Evolutionary conservation across 2,329 filamentous ascomycete species (phyloP).

Genomic region (Hymenoscyphus fraxineus): DNA sequence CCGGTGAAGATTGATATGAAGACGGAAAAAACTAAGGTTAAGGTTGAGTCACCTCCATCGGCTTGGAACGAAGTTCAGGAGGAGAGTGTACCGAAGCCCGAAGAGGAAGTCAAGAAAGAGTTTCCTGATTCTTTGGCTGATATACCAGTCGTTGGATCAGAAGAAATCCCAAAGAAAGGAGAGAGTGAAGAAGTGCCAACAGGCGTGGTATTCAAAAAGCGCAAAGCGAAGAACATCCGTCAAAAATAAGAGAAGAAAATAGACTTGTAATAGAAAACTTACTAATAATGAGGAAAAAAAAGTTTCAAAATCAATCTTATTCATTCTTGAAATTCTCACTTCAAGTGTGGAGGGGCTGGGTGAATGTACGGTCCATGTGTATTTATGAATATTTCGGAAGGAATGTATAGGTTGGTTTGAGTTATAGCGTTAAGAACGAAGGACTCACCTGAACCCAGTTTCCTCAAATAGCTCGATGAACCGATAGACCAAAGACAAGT

Average conservation of each 20-base stretch:
- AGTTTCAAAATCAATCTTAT: not conserved
- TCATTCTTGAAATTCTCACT: not conserved
- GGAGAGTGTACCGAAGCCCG: conserved; percentile 4
- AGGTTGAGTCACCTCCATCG: conserved; percentile 14
- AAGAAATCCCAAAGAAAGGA: conserved; percentile 32
- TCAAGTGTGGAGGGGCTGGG: not conserved
- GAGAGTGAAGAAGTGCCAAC: conserved; percentile 31
- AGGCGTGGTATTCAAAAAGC: conserved; percentile 73
- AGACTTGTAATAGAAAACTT: not conserved
- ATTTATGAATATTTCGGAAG: no score
- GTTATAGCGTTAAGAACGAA: no score
- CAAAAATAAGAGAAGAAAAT: conserved; percentile 44
- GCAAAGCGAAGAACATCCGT: conserved; percentile 64
- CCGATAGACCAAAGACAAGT: no score
- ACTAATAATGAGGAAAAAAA: not conserved
- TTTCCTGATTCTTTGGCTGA: conserved; percentile 35
- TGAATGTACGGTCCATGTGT: not conserved
- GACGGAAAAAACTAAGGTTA: conserved; percentile 20
- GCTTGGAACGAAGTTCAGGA: not conserved
- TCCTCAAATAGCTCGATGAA: no score
- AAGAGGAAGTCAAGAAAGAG: conserved; percentile 26
- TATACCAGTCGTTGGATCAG: conserved; percentile 14
- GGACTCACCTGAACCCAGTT: no score
- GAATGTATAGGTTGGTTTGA: no score
- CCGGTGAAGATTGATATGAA: not conserved